These are phyloP conservation scores for Zygotorulaspora chibaensis DNA, from an alignment of 805 yeast genomes.

Conservation along the genomic window DNA sequence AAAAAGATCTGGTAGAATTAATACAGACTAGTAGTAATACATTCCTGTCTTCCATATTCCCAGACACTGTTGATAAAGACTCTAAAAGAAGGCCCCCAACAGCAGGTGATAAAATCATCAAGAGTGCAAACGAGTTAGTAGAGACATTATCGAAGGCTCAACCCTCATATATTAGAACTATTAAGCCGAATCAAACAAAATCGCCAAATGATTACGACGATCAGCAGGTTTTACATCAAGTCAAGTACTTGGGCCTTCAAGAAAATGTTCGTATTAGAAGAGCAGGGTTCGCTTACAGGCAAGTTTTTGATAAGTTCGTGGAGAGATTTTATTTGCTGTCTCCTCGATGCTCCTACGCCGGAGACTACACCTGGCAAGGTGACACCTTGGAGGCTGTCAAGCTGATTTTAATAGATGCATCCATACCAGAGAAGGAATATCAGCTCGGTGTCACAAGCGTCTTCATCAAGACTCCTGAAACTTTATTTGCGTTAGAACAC, in stretches of 20 bases:
- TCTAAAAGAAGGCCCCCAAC: conserved; percentile 87
- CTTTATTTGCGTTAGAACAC: conserved; percentile 89
- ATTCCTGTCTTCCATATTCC: conserved; percentile 59
- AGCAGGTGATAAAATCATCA: conserved; percentile 91
- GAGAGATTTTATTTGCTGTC: conserved; percentile 89
- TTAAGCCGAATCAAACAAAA: conserved; percentile 92
- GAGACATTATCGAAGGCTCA: conserved; percentile 85
- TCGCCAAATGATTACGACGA: conserved; percentile 87
- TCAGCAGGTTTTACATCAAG: conserved; percentile 88
- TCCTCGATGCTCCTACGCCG: conserved; percentile 88
- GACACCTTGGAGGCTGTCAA: conserved; percentile 51
- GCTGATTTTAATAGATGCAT: conserved; percentile 51
- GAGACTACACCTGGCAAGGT: conserved; percentile 65
- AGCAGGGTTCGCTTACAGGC: conserved; percentile 98
- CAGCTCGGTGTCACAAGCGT: conserved; percentile 91
- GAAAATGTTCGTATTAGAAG: conserved; percentile 97
- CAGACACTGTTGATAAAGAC: conserved; percentile 59
- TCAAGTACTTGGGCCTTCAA: conserved; percentile 90
- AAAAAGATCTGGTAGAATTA: conserved; percentile 80
- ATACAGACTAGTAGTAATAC: conserved; percentile 64
- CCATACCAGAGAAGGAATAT: conserved; percentile 74
- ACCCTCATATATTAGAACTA: conserved; percentile 95
- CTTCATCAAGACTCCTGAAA: conserved; percentile 95
- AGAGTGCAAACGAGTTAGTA: conserved; percentile 84
- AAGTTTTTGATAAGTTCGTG: conserved; percentile 92